A percentile compares a stretch with the other conserved stretches of the same genome.
phyloP scores from a whole-genome alignment of 75 land plant genomes.

The Selaginella tamariscina region DNA sequence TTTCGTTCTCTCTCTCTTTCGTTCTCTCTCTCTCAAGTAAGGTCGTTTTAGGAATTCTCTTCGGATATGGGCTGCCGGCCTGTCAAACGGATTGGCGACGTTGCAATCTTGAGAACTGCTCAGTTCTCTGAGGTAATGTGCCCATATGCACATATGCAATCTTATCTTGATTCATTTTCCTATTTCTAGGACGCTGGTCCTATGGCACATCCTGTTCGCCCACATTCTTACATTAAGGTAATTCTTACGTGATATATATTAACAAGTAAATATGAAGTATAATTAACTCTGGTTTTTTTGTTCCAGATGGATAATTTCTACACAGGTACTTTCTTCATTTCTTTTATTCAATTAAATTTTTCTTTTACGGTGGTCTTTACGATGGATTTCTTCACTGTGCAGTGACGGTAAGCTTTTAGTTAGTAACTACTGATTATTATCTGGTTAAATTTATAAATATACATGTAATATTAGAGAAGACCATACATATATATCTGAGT shows the following conservation, averaged over 20 bases:
- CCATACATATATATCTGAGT: no score
- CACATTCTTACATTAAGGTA: constrained; percentile 96
- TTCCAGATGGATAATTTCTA: constrained; percentile 97
- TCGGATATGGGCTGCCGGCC: constrained; percentile 98
- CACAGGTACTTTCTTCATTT: constrained; percentile 38
- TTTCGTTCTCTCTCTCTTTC: neutral
- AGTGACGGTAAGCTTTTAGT: constrained; percentile 50
- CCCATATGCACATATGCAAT: no score
- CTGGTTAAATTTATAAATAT: no score
- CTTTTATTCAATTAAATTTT: neutral
- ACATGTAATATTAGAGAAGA: no score
- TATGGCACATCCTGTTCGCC: constrained; percentile 96
- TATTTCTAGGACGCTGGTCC: constrained; percentile 99
- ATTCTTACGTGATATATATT: neutral
- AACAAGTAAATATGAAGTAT: neutral
- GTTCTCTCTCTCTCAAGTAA: no score
- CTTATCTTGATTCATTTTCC: no score
- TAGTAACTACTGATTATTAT: no score
- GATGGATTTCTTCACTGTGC: neutral
- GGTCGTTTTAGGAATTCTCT: constrained; percentile 70
- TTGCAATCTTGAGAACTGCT: constrained; percentile 55
- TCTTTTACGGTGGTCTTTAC: neutral
- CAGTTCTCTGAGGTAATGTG: constrained; percentile 79
- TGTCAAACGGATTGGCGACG: constrained; percentile 92
- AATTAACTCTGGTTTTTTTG: constrained; percentile 6